A percentile compares a stretch with the other conserved stretches of the same genome.
These are phyloP conservation scores for Graphilbum ipis-grandicollis DNA, from an alignment of 2,329 filamentous ascomycete species.

Conservation along the genomic window DNA sequence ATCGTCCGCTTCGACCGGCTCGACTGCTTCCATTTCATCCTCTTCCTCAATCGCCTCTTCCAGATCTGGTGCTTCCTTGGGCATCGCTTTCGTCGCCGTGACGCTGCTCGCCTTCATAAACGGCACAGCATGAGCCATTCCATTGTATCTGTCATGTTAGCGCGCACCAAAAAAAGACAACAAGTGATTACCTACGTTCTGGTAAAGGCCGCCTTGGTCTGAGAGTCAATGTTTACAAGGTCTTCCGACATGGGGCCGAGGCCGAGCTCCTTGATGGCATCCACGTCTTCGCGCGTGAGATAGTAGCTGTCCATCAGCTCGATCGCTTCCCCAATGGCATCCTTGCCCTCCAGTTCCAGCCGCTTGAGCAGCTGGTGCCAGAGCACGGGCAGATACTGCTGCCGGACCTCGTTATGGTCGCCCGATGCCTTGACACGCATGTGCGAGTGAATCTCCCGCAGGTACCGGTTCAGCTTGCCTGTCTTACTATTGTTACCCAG, in stretches of 20 bases:
- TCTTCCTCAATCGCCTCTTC: constrained; percentile 94
- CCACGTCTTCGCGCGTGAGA: constrained; percentile 86
- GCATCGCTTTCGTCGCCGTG: constrained; percentile 47
- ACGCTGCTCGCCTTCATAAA: constrained; percentile 89
- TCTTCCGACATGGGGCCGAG: constrained; percentile 70
- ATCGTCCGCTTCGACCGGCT: constrained; percentile 45
- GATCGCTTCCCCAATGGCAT: constrained; percentile 67
- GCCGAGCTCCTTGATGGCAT: constrained; percentile 79
- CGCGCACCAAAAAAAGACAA: constrained; percentile 20
- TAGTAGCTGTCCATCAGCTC: constrained; percentile 96
- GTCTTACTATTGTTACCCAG: constrained; percentile 88
- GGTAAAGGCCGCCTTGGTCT: constrained; percentile 81
- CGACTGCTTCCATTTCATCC: constrained; percentile 57
- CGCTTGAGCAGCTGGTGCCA: constrained; percentile 67
- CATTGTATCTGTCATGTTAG: constrained; percentile 50
- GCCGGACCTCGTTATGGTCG: constrained; percentile 82
- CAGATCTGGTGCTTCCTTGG: constrained; percentile 66
- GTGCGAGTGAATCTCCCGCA: constrained; percentile 92
- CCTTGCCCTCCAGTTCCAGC: constrained; percentile 64
- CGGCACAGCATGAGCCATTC: constrained; percentile 70
- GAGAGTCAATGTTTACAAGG: constrained; percentile 58
- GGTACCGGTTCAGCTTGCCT: constrained; percentile 57
- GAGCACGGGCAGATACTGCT: constrained; percentile 80
- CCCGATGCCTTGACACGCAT: constrained; percentile 86
- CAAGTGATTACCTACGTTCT: constrained; percentile 45